Evolutionary conservation across 495 filamentous ascomycete species (phyloP), one percentile per base, ranked within the genome.

Genomic region (Trichocladium uniseriatum): DNA sequence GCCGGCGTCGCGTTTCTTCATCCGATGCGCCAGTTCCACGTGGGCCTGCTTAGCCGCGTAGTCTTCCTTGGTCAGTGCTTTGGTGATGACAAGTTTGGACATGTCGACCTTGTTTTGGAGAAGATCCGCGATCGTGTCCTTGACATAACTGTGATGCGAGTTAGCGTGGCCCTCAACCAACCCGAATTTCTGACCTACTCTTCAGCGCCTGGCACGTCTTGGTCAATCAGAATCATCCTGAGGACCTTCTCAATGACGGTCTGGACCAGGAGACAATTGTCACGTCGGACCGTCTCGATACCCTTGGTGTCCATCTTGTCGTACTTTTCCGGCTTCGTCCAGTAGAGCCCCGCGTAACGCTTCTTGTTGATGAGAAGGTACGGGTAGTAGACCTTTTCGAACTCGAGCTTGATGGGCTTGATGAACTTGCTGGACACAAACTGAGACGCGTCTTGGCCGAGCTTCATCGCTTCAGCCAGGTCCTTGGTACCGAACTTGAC

Each of bases 251-350:
- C 92, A 60, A 99, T 97, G 51, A 97, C 94, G 36, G 85, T 95
- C 61, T 95, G 89, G 9, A 97, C 92, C 28, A 99, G 70, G 40
- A 89, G 72, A 62, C 92, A 99, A 61, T 99, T 99, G 62, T 99
- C 92, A 75, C 92, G 75, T 28, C 92, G 80, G 37, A 99, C 94
- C 6, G 92, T 99, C 69, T 99, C 92, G 56, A 99, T 96, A 74
- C 92, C 92, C 66, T 99, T 99, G 56, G 84, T 95, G 62, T 99
- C 92, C 94, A 99, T 97, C 74, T 99, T 99, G 73, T 99, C 92
- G 56, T 81, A 89, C 63, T 94, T 95, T n/a, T 87, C 78, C 0
- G 92, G 78, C 38, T 84, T 89, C 16, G 94, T 97, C 89, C 91
- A 99, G 70, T 89, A 97, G 13, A 99, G 72, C 28, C 92, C 92